Evolutionary conservation across 371 early-diverging fungal species (phyloP), one percentile per base, ranked within the genome.

Genomic region (Batrachochytrium dendrobatidis): DNA sequence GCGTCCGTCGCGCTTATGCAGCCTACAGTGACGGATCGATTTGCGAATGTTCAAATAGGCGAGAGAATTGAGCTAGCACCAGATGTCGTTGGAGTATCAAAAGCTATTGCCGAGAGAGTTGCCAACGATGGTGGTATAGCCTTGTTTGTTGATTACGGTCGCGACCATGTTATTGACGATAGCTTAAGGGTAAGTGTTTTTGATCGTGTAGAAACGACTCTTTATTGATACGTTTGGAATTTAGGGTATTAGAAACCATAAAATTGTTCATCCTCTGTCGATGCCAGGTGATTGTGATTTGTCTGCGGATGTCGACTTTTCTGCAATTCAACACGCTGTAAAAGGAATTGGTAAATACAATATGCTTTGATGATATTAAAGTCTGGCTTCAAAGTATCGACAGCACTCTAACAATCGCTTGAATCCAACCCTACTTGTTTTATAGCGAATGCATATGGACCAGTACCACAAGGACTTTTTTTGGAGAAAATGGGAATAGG

Each of bases 301-400:
- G 26, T 92, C 90, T 56, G 90, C 87, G 0, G 91, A 98, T 71
- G 96, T 97, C 0, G 92, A 97, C 67, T 97, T 96, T 70, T 66
- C 81, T 25, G 81, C 85, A 53, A 62, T 97, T 44, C 78, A 80
- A 44, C 67, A 80, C 20, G 85, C 86, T 0, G 79, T 82, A 34
- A 59, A 61, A 18, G 75, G 69, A 49, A 66, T 81, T 56, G 82
- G 80, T 76, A 55, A 62, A 58, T 18, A 53, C n/a, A n/a, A n/a
- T n/a, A n/a, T n/a, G n/a, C n/a, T n/a, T n/a, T n/a, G n/a, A n/a
- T n/a, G n/a, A 35, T 57, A 31, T 35, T n/a, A n/a, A n/a, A n/a
- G n/a, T n/a, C n/a, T n/a, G n/a, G n/a, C n/a, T n/a, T n/a, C n/a
- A n/a, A n/a, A n/a, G n/a, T n/a, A n/a, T n/a, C n/a, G n/a, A n/a